Percentiles rank a stretch among this genome's conserved stretches.
phyloP scores from a whole-genome alignment of 2,329 filamentous ascomycete species.

The Alternaria sp. region DNA sequence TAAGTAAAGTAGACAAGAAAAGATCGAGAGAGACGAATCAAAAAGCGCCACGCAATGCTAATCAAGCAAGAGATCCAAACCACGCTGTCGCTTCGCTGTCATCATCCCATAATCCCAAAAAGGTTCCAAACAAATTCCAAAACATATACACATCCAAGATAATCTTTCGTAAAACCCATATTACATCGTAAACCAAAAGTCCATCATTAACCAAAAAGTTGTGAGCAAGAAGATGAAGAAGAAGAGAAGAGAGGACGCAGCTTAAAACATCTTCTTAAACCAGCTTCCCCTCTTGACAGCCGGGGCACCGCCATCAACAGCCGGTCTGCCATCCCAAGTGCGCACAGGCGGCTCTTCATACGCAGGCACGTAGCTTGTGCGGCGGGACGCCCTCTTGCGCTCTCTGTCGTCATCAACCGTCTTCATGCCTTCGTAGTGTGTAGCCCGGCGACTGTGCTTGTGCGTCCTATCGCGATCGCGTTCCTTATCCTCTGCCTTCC shows the following conservation, averaged over 20 bases:
- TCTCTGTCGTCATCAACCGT: slow-evolving; percentile 29
- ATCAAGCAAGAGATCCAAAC: not conserved
- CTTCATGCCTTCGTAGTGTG: slow-evolving; percentile 30
- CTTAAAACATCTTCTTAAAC: slow-evolving; percentile 55
- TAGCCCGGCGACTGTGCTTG: slow-evolving; percentile 37
- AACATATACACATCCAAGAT: slow-evolving; percentile 1
- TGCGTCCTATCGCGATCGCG: slow-evolving; percentile 36
- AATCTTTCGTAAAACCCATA: not conserved
- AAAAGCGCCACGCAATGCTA: slow-evolving; percentile 1
- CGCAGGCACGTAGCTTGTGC: slow-evolving; percentile 40
- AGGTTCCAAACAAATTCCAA: not conserved
- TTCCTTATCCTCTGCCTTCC: slow-evolving; percentile 34
- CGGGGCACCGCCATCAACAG: slow-evolving; percentile 29
- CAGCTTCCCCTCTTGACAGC: slow-evolving; percentile 53
- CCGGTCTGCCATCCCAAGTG: slow-evolving; percentile 52
- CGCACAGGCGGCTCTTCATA: slow-evolving; percentile 44
- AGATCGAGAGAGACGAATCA: not conserved
- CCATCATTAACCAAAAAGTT: not conserved
- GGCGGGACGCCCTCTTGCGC: slow-evolving; percentile 34
- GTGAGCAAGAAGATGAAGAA: not conserved
- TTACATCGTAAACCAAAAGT: not conserved
- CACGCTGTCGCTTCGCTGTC: not conserved
- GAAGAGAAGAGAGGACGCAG: not conserved
- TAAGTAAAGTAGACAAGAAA: not conserved
- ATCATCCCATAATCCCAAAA: not conserved